Base-by-base conservation (phyloP, 2,329 filamentous ascomycete species). In the Daldinia eschscholtzii region DNA sequence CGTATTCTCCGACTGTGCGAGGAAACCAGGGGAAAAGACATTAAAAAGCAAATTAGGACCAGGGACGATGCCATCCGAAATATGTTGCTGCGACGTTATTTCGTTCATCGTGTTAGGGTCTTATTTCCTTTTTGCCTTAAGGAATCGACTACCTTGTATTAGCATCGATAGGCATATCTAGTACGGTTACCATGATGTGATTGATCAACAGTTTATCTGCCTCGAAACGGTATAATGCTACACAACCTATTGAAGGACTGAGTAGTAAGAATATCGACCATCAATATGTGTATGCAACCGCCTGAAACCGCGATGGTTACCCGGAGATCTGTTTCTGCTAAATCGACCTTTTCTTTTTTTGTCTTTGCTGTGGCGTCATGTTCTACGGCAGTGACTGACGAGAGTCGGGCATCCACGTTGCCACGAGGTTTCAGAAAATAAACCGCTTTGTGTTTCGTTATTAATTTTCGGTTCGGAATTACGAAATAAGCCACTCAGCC, bases 21-120 rank as follows among this genome's bases (percentile, higher is more conserved):
- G 52, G 62, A 62, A 26, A 42, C 42, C 64, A 68, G 67, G 70
- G 69, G 68, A 63, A 50, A 23, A 61, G 53, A 70, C 64, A 73
- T 72, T 72, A 73, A 74, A 52, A 75, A 75, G 70, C 61, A 76
- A 75, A 75, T 76, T 74, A 72, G 65, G 44, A 67, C 70, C 67
- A 73, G 64, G 66, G 61, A 68, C 61, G 63, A 68, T 56, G 59
- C 56, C 55, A 70, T 50, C 59, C 66, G 67, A 68, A 70, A 70
- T 71, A 71, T 73, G 66, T 70, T 57, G 60, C 68, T 72, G 65
- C 66, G 57, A 70, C 70, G 61, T 64, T 74, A 62, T 64, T 63
- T 60, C 59, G 57, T 35, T 26, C 30, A 44, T 60, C 53, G 15
- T 55, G 52, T 26, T 35, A 57, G 56, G 57, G 58, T 60, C 50